Evolutionary conservation across 1,284 basidiomycete genomes (phyloP), one percentile per base, ranked within the genome.

Genomic region (Filobasidium uniguttulatum): DNA sequence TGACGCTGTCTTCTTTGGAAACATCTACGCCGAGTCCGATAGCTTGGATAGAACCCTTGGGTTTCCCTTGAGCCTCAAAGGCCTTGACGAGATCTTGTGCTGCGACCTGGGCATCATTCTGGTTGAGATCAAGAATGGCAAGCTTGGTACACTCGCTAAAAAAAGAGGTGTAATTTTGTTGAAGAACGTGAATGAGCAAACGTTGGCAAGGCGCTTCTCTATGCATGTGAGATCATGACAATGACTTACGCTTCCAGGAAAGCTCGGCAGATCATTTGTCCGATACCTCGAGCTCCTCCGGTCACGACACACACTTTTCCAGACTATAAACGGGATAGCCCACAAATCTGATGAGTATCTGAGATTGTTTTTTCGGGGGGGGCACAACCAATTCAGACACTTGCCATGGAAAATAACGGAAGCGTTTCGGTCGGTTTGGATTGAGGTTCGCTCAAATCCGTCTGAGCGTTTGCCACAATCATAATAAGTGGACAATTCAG

Each of bases 211-310:
- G 15, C n/a, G 30, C 5, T 20, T 37, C 28, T 9, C 22, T 28
- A 28, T n/a, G 37, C 15, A 28, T 38, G 8, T 40, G 37, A n/a
- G 37, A 3, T 5, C 5, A 33, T 14, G 15, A 43, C 14, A n/a
- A n/a, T n/a, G 19, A 75, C 80, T 61, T 65, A 87, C 75, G 85
- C 85, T 70, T 85, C 81, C 58, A 91, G 65, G 67, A 96, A 88
- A 7, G 88, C 88, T 48, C 81, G 78, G 60, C 85, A 88, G 67
- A 94, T 88, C 67, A 88, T 81, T 61, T 84, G 78, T 14, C 89
- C 89, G 31, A 94, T 72, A 12, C 91, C 91, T 60, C 85, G 77
- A 15, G 88, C 91, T 48, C 83, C 93, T 48, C 91, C 91, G n/a
- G 91, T 97, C 49, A 97, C 80, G 58, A 93, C 73, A 70, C 85